phyloP scores from a whole-genome alignment of 495 filamentous ascomycete genomes.

The Daldinia decipiens region DNA sequence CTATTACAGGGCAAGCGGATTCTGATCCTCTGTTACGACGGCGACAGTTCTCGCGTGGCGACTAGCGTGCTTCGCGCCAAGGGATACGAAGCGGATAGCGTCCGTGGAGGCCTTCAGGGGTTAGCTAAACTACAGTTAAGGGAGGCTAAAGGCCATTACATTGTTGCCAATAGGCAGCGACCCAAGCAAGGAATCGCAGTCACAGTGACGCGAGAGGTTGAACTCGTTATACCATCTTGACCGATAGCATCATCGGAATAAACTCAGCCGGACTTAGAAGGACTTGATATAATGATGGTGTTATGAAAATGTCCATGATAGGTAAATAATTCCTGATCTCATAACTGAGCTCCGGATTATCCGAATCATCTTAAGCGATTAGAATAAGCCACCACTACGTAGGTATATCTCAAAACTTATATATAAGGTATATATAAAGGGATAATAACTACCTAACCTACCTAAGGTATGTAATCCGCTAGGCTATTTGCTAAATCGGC shows the following conservation, averaged over 20 bases:
- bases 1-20: slow-evolving; percentile 50
- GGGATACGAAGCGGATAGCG: slow-evolving; percentile 60
- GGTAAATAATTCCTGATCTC: background rate
- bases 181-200: slow-evolving; percentile 17
- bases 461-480: background rate
- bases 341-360: background rate
- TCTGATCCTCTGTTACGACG: slow-evolving; percentile 63
- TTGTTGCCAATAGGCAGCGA: slow-evolving; percentile 1
- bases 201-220: slow-evolving; percentile 23
- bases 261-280: background rate
- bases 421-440: background rate
- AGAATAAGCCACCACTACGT: background rate
- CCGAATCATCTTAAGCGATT: background rate
- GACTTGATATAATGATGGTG: background rate
- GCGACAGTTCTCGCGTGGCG: slow-evolving; percentile 64
- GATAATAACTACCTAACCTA: background rate
- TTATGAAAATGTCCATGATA: background rate
- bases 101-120: slow-evolving; percentile 55
- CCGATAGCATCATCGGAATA: background rate
- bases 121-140: slow-evolving; percentile 20
- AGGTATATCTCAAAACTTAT: slow-evolving; percentile 1
- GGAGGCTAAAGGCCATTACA: background rate
- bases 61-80: slow-evolving; percentile 63
- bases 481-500: background rate
- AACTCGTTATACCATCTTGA: slow-evolving; percentile 18